A percentile compares a stretch with the other conserved stretches of the same genome.
Evolutionary conservation across 805 yeast species (phyloP).

Genomic region (Torulaspora quercuum): DNA sequence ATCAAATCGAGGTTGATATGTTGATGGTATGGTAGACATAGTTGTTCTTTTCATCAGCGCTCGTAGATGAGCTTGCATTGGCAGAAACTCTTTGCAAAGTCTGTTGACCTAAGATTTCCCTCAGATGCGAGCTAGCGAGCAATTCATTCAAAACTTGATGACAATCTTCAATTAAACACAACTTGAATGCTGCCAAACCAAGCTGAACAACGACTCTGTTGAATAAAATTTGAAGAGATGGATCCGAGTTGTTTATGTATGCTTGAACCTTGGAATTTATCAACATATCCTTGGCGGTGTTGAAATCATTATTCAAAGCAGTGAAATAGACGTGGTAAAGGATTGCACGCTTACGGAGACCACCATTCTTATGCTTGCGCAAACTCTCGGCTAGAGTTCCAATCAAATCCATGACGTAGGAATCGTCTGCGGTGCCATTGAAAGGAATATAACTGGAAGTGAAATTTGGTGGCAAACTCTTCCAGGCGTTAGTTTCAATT

Average conservation of each 20-base stretch:
- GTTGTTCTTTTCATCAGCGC: conserved; percentile 44
- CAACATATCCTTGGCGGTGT: conserved; percentile 83
- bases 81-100: conserved; percentile 62
- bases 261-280: conserved; percentile 81
- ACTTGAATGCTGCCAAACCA: conserved; percentile 92
- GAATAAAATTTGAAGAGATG: conserved; percentile 83
- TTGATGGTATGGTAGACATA: conserved; percentile 94
- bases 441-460: conserved; percentile 31
- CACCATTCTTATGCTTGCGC: conserved; percentile 60
- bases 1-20: conserved; percentile 93
- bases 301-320: conserved; percentile 82
- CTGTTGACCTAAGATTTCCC: conserved; percentile 93
- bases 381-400: conserved; percentile 63
- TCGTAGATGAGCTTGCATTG: conserved; percentile 37
- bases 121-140: conserved; percentile 77
- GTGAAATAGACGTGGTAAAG: conserved; percentile 83
- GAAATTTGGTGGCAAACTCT: conserved; percentile 35
- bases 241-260: conserved; percentile 78
- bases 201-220: conserved; percentile 94
- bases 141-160: conserved; percentile 86
- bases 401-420: conserved; percentile 54
- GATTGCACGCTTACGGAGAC: conserved; percentile 77
- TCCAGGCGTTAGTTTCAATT: conserved; percentile 78
- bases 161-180: conserved; percentile 79
- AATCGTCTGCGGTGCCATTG: conserved; percentile 32